These are phyloP conservation scores for Metschnikowia matae DNA, from an alignment of 805 yeast genomes.

Conservation along the genomic window DNA sequence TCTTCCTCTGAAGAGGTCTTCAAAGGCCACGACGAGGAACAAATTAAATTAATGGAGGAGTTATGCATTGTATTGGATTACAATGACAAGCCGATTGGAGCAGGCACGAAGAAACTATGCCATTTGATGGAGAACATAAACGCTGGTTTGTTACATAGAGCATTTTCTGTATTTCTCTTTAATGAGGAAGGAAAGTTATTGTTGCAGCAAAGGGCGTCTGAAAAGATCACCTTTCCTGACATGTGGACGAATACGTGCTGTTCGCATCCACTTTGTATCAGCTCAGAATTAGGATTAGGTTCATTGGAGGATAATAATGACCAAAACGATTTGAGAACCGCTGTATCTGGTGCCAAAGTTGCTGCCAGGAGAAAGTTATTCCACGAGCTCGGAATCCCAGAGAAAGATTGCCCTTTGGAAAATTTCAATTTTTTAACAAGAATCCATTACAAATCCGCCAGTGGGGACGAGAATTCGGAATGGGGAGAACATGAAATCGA, in stretches of 20 bases:
- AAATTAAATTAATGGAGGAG: conserved; percentile 92
- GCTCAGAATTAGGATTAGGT: conserved; percentile 66
- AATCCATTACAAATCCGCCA: conserved; percentile 87
- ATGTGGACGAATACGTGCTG: conserved; percentile 99
- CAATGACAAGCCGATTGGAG: conserved; percentile 83
- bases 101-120: conserved; percentile 89
- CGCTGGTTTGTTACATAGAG: conserved; percentile 85
- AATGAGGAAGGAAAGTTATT: conserved; percentile 70
- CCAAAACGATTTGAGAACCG: conserved; percentile 43
- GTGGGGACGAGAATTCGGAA: conserved; percentile 52
- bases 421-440: conserved; percentile 82
- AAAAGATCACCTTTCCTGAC: conserved; percentile 92
- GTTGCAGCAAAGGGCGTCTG: conserved; percentile 93
- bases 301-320: conserved; percentile 8
- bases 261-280: conserved; percentile 90
- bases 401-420: conserved; percentile 55
- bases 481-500: conserved; percentile 99
- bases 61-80: conserved; percentile 90
- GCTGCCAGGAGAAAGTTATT: conserved; percentile 92
- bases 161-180: conserved; percentile 92
- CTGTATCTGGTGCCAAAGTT: conserved; percentile 71
- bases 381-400: conserved; percentile 86
- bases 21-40: conserved; percentile 88
- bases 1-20: conserved; percentile 45
- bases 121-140: conserved; percentile 86